Percentiles rank a stretch among this genome's conserved stretches.
Conservation (phyloP, 1,284 basidiomycete genomes). For the Cryptococcus sp. region DNA sequence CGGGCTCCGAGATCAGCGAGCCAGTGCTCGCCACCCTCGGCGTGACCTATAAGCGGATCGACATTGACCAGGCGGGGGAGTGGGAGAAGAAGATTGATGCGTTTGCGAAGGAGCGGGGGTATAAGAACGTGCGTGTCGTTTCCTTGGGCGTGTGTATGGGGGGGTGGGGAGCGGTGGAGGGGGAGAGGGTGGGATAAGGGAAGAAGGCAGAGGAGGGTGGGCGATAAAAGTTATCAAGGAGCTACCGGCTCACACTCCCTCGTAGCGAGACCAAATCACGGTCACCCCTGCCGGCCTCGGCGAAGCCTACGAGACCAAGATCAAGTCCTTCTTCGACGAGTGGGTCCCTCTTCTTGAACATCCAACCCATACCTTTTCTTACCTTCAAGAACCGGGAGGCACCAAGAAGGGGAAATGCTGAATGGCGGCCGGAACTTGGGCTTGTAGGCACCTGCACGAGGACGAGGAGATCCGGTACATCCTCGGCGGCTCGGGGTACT, state of each 20-base stretch:
- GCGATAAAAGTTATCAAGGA: not conserved
- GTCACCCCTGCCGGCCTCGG: conserved; percentile 71
- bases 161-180: no score
- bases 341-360: conserved; percentile 51
- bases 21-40: conserved; percentile 58
- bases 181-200: no score
- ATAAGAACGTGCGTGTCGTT: conserved; percentile 60
- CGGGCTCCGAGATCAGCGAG: conserved; percentile 56
- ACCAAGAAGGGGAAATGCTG: not conserved
- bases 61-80: conserved; percentile 54
- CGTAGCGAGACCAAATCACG: conserved; percentile 62
- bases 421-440: not conserved
- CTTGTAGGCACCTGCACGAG: conserved; percentile 73
- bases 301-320: conserved; percentile 70
- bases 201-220: not conserved
- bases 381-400: not conserved
- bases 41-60: conserved; percentile 63
- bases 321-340: conserved; percentile 77
- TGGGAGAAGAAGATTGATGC: conserved; percentile 56
- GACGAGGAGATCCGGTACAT: conserved; percentile 89
- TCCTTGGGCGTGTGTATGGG: not conserved
- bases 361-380: not conserved
- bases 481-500: conserved; percentile 74
- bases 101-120: conserved; percentile 63
- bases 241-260: not conserved